These are phyloP conservation scores for Alternaria sp. DNA, from an alignment of 2,329 filamentous ascomycete species.

Conservation along the genomic window DNA sequence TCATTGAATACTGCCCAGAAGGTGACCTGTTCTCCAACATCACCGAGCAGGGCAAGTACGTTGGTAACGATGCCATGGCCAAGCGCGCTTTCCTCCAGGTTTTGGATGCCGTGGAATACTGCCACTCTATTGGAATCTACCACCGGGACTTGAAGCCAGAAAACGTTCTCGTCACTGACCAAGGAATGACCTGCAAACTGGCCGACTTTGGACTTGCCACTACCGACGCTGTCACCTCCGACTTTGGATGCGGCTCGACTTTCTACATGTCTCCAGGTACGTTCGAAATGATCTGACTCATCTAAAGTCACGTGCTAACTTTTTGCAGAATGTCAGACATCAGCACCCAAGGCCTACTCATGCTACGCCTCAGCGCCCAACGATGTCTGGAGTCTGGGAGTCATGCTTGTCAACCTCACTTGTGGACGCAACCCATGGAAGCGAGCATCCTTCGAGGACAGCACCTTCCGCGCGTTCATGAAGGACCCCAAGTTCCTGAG, in stretches of 20 bases:
- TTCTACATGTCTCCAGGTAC: conserved; percentile 99
- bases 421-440: conserved; percentile 99
- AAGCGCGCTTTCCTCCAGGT: conserved; percentile 92
- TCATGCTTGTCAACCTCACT: conserved; percentile 95
- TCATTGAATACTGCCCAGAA: conserved; percentile 96
- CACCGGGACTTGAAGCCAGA: conserved; percentile 98
- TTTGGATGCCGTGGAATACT: conserved; percentile 93
- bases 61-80: conserved; percentile 88
- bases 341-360: conserved; percentile 70
- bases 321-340: conserved; percentile 83
- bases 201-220: conserved; percentile 98
- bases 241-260: conserved; percentile 97
- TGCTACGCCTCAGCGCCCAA: conserved; percentile 93
- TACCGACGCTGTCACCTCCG: conserved; percentile 79
- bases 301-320: conserved; percentile 30
- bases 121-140: conserved; percentile 92
- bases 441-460: conserved; percentile 89
- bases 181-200: conserved; percentile 88
- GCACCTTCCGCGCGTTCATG: conserved; percentile 90
- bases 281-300: conserved; percentile 43
- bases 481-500: conserved; percentile 86
- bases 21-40: conserved; percentile 98
- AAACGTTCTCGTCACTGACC: conserved; percentile 91
- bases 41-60: conserved; percentile 90
- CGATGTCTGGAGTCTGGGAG: conserved; percentile 97